These are phyloP conservation scores for Entelexis sorbosivorans DNA, from an alignment of 1,139 yeast species.

Conservation along the genomic window DNA sequence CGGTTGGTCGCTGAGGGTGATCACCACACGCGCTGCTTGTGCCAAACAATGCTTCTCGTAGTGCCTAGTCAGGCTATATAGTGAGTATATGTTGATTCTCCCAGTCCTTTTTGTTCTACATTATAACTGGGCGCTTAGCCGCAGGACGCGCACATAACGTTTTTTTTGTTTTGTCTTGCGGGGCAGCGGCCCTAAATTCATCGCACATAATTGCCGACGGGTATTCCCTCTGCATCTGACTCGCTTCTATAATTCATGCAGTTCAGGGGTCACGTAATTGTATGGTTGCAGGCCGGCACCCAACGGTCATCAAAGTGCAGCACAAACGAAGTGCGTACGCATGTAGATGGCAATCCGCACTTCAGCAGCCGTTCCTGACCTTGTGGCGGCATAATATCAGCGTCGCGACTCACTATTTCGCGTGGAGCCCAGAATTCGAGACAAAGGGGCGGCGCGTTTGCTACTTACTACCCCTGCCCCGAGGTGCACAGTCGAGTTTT, in stretches of 20 bases:
- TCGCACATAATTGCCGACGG: background rate
- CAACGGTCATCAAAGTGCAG: background rate
- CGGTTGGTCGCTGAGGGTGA: background rate
- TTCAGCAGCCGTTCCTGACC: too few species aligned
- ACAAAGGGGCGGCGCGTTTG: conserved; percentile 1
- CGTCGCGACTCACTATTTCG: background rate
- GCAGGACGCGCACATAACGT: background rate
- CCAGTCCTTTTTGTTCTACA: too few species aligned
- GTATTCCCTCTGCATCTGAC: background rate
- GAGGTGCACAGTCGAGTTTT: background rate
- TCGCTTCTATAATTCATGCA: background rate
- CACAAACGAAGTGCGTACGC: too few species aligned
- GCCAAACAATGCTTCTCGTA: too few species aligned
- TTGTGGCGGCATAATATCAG: too few species aligned
- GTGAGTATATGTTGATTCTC: too few species aligned
- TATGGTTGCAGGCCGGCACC: background rate
- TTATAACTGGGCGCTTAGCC: too few species aligned
- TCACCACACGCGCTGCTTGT: too few species aligned
- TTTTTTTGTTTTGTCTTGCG: background rate
- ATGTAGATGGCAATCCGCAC: too few species aligned
- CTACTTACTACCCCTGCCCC: background rate
- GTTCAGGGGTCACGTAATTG: background rate
- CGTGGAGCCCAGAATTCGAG: too few species aligned
- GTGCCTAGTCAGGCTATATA: too few species aligned
- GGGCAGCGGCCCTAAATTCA: conserved; percentile 1